Evolutionary conservation across 192 early-diverging fungal species (phyloP), one percentile per base, ranked within the genome.

Genomic region (Podila horticola): DNA sequence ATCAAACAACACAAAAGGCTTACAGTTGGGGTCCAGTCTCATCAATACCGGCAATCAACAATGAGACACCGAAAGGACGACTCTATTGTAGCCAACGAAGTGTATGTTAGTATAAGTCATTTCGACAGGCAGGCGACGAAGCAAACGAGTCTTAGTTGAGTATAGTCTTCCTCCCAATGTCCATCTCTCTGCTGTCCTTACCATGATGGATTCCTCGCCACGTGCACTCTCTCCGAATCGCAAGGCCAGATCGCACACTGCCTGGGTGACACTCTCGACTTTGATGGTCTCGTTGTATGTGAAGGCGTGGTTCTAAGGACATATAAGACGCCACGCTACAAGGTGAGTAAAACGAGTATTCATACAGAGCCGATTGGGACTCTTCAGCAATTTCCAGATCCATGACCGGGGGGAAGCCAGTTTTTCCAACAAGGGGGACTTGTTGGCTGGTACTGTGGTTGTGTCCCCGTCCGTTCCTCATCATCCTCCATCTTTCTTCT

Each of bases 1-100:
- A 17, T 45, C 11, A 15, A 45, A 12, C 11, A 45, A 12, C 41
- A 45, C 8, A 45, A 26, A 65, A 7, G 7, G 17, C 89, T 89
- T 91, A 99, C 95, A 98, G 85, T 86, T 99, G 98, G 30, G 96
- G 96, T 5, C 97, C 98, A 30, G 94, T 94, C 79, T 99, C 98
- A 79, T 99, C 98, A 59, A 94, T 87, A 60, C 98, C 98, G 8
- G 95, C 98, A 88, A 99, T 97, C 74, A 99, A 74, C 69, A 99
- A 87, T 11, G 98, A 97, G n/a, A 99, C 96, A 73, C 98, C 98
- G 84, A 99, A 99, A 48, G 98, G 98, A 69, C 98, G 88, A 71
- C 95, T 97, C 94, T 95, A 84, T 29, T 49, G 28, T 20, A 52
- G 2, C 6, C 7, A 55, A 24, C 10, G 4, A 52, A 10, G 8